phyloP scores from a whole-genome alignment of 1,284 basidiomycete genomes.

The Naganishia cerealis region DNA sequence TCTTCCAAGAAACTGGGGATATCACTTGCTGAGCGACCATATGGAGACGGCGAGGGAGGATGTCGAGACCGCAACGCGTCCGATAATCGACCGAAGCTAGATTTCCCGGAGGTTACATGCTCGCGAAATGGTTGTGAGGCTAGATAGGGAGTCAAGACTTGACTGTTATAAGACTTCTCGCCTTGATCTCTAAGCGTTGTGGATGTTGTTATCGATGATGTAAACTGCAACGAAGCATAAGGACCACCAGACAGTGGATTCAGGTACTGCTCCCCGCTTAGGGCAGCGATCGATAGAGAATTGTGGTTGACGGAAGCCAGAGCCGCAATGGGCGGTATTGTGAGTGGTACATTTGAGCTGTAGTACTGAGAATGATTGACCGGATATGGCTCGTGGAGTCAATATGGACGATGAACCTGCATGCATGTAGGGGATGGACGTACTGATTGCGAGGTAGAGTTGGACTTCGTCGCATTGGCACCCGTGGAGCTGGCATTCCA shows the following conservation, averaged over 20 bases:
- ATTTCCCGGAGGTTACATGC: not conserved
- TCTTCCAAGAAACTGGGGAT: not conserved
- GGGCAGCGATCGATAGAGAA: not conserved
- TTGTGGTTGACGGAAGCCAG: not conserved
- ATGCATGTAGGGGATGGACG: not conserved
- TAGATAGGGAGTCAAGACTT: not conserved
- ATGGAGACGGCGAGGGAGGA: not conserved
- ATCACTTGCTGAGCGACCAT: not conserved
- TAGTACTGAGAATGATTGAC: not conserved
- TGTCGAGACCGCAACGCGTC: not conserved
- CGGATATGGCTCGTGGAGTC: not conserved
- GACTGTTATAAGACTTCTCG: not conserved
- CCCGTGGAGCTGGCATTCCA: not conserved
- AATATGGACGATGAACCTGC: not conserved
- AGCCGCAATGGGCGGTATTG: not conserved
- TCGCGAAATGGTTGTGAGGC: not conserved
- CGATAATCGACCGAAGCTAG: too few relatives aligned
- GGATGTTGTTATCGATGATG: not conserved
- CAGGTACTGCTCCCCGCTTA: not conserved
- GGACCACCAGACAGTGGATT: not conserved
- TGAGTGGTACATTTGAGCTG: not conserved
- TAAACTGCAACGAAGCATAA: not conserved
- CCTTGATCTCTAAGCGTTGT: not conserved
- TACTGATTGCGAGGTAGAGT: not conserved
- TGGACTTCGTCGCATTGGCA: not conserved